Evolutionary conservation across 768 basidiomycete genomes (phyloP).

Genomic region (Crassisporium funariophilum): DNA sequence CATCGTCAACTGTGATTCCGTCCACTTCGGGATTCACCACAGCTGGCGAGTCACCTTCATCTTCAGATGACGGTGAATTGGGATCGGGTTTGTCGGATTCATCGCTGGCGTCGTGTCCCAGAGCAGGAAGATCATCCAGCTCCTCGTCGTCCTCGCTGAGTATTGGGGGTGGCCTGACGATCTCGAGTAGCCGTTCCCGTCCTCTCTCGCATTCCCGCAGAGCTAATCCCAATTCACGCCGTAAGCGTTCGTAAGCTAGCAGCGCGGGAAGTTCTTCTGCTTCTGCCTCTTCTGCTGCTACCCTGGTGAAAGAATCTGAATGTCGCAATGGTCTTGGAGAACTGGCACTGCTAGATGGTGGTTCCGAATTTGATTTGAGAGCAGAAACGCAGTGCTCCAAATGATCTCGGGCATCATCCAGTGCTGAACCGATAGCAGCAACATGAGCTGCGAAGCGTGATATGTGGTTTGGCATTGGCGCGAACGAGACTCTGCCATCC

Average conservation of each 20-base stretch:
- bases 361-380: conserved; percentile 44
- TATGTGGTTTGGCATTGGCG: conserved; percentile 72
- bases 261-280: conserved; percentile 51
- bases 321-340: conserved; percentile 18
- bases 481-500: conserved; percentile 50
- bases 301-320: conserved; percentile 16
- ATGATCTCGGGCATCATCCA: conserved; percentile 72
- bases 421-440: conserved; percentile 64
- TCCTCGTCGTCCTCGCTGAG: conserved; percentile 39
- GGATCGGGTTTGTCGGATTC: conserved; percentile 54
- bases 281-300: conserved; percentile 17
- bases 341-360: conserved; percentile 17
- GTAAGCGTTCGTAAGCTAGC: conserved; percentile 72
- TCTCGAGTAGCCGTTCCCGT: conserved; percentile 59
- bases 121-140: conserved; percentile 49
- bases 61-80: conserved; percentile 36
- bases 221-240: conserved; percentile 76
- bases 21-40: conserved; percentile 23
- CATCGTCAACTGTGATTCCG: conserved; percentile 47
- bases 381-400: conserved; percentile 63
- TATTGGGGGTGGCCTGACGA: conserved; percentile 47
- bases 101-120: conserved; percentile 56
- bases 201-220: conserved; percentile 84
- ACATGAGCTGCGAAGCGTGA: conserved; percentile 74
- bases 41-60: conserved; percentile 25